Evolutionary conservation across 139 green algal species (phyloP).

Genomic region (Coccomyxa sp.): DNA sequence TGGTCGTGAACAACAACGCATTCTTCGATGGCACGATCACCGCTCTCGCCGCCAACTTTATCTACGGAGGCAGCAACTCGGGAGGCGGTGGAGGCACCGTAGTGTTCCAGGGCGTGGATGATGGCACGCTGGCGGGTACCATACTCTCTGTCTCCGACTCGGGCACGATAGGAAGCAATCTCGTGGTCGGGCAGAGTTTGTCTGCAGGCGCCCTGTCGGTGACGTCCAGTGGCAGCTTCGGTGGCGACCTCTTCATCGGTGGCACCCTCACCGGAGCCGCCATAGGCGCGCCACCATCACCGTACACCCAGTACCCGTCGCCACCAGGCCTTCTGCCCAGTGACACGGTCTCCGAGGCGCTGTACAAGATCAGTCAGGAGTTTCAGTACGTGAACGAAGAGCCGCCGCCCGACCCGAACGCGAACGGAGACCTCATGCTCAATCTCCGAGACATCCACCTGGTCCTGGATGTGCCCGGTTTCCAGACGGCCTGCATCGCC

Average conservation of each 20-base stretch:
- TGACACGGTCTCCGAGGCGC: neutral
- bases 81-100: no score
- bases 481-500: neutral
- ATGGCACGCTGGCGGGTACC: neutral
- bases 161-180: neutral
- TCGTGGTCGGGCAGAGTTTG: neutral
- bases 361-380: slow-evolving; percentile 1
- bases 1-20: neutral
- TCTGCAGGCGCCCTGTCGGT: neutral
- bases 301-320: neutral
- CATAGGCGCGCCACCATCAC: neutral
- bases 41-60: neutral
- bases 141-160: neutral
- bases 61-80: neutral
- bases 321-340: neutral
- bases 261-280: neutral
- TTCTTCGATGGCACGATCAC: neutral
- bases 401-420: neutral
- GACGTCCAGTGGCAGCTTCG: neutral
- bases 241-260: neutral
- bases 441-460: neutral
- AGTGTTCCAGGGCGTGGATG: no score
- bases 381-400: neutral
- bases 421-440: neutral
- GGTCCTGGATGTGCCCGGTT: neutral